Evolutionary conservation across 805 yeast species (phyloP).

Genomic region (Alloascoidea africana): DNA sequence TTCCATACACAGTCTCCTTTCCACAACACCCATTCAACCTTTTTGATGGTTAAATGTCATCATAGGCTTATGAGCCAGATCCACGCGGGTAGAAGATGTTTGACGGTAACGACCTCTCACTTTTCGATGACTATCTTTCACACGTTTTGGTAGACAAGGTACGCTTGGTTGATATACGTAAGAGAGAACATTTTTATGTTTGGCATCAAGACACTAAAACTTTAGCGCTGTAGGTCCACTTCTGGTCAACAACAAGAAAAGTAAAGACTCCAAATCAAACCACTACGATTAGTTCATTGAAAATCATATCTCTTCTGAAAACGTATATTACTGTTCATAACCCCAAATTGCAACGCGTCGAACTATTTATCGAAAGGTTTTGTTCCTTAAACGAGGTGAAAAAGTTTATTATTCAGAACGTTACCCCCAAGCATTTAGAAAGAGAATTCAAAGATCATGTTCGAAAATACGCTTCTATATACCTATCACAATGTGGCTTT

Average conservation of each 20-base stretch:
- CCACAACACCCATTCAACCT: too few relatives aligned
- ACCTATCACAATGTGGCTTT: conserved; percentile 22
- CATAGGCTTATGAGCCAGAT: too few relatives aligned
- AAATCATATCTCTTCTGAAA: neutral
- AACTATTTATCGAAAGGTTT: conserved; percentile 14
- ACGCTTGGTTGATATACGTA: too few relatives aligned
- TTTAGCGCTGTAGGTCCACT: neutral
- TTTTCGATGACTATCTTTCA: neutral
- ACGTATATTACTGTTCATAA: neutral
- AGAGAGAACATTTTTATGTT: neutral
- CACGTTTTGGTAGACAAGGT: neutral
- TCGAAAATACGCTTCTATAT: conserved; percentile 21
- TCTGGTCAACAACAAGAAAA: neutral
- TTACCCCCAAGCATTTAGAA: conserved; percentile 7
- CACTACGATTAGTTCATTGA: neutral
- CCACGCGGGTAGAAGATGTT: too few relatives aligned
- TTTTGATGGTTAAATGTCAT: too few relatives aligned
- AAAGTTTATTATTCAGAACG: conserved; percentile 13
- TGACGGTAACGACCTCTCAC: neutral
- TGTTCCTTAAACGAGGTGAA: conserved; percentile 12
- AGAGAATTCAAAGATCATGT: conserved; percentile 22
- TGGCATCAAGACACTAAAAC: neutral
- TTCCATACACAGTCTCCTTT: too few relatives aligned
- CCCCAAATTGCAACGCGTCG: conserved; percentile 2
- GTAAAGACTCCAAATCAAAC: neutral